phyloP scores from a whole-genome alignment of 2,329 filamentous ascomycete species.

The Harringtonia aguacate region DNA sequence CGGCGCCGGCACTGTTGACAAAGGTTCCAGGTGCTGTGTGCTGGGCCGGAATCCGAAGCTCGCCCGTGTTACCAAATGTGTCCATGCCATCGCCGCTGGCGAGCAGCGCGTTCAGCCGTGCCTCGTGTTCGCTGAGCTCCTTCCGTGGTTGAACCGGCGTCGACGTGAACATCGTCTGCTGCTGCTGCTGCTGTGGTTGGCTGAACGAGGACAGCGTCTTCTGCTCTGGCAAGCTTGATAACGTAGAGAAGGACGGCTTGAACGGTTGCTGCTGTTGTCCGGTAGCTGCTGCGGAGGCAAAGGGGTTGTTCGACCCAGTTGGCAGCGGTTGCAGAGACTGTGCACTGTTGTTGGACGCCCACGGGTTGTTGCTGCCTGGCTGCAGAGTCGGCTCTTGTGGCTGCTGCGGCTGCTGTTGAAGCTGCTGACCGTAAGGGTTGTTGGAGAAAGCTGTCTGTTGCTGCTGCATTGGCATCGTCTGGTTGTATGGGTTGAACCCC shows the following conservation, averaged over 20 bases:
- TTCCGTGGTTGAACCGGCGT: constrained; percentile 36
- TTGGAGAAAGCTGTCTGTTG: constrained; percentile 19
- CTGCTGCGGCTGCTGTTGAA: constrained; percentile 32
- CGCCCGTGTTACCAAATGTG: constrained; percentile 95
- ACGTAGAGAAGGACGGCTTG: constrained; percentile 53
- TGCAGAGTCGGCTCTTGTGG: constrained; percentile 53
- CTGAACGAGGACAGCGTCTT: constrained; percentile 56
- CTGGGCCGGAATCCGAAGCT: constrained; percentile 88
- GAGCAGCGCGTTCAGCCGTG: constrained; percentile 77
- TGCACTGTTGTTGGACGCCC: constrained; percentile 56
- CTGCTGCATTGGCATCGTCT: constrained; percentile 34
- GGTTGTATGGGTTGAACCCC: constrained; percentile 55
- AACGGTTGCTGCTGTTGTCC: constrained; percentile 44
- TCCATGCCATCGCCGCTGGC: constrained; percentile 86
- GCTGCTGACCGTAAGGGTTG: constrained; percentile 24
- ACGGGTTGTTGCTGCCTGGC: constrained; percentile 88
- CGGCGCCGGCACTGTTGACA: constrained; percentile 85
- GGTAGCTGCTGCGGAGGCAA: constrained; percentile 43
- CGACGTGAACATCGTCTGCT: constrained; percentile 16
- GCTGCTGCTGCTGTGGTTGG: constrained; percentile 27
- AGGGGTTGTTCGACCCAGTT: constrained; percentile 97
- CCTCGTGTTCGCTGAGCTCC: constrained; percentile 52
- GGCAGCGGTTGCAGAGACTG: constrained; percentile 67
- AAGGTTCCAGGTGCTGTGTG: constrained; percentile 95
- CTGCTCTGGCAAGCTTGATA: constrained; percentile 73